These are phyloP conservation scores for Dactylonectria estremocensis DNA, from an alignment of 2,329 filamentous ascomycete species.

Conservation along the genomic window DNA sequence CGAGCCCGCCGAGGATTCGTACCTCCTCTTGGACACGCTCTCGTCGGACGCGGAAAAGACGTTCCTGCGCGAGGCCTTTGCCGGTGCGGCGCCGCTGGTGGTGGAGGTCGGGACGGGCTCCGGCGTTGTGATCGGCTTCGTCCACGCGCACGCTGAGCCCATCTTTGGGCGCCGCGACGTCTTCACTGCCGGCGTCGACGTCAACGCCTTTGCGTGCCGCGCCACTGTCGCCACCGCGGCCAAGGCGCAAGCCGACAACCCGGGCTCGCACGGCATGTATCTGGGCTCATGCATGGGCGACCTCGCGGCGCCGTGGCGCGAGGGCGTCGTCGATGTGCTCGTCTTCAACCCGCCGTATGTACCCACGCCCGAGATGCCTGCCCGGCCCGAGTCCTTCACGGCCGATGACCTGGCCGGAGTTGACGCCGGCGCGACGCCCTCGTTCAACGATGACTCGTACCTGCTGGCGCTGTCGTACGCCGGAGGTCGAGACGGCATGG, in stretches of 20 bases:
- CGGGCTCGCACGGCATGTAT: constrained; percentile 64
- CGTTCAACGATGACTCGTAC: constrained; percentile 86
- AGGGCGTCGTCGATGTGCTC: constrained; percentile 80
- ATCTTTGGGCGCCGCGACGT: constrained; percentile 83
- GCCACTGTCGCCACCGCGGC: constrained; percentile 80
- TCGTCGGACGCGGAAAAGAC: constrained; percentile 77
- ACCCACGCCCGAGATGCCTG: constrained; percentile 83
- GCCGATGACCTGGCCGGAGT: constrained; percentile 41
- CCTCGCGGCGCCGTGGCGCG: constrained; percentile 73
- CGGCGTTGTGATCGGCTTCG: constrained; percentile 92
- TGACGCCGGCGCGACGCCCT: constrained; percentile 51
- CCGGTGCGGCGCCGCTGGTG: constrained; percentile 71
- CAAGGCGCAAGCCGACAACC: constrained; percentile 57
- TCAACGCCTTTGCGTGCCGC: constrained; percentile 86
- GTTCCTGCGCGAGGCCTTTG: constrained; percentile 79
- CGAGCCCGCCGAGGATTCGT: constrained; percentile 96
- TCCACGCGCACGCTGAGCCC: constrained; percentile 78
- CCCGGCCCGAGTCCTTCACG: constrained; percentile 55
- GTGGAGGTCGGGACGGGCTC: constrained; percentile 93
- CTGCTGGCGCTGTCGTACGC: constrained; percentile 90
- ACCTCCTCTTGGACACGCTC: constrained; percentile 91
- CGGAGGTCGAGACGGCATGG: constrained; percentile 93
- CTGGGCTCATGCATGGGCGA: constrained; percentile 80
- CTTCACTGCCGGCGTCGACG: constrained; percentile 83
- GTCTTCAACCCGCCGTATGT: constrained; percentile 99